Evolutionary conservation across 306 rosid genomes (phyloP), one percentile per base, ranked within the genome.

Genomic region (Dalbergia oliveri): DNA sequence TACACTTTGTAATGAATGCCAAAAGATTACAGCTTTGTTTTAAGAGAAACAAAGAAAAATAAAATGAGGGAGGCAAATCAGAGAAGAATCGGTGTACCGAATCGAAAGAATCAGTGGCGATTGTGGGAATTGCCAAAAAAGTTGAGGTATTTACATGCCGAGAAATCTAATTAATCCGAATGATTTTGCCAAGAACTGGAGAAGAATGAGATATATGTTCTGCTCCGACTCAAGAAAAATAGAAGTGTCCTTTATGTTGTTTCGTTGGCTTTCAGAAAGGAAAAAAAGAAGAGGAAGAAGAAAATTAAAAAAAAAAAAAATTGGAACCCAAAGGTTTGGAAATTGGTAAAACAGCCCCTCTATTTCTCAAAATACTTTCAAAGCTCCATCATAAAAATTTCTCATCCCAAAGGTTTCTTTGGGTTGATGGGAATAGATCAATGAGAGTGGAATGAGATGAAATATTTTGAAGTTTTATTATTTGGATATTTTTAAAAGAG

Each of bases 61-160:
- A 53, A 61, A 59, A 5, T 44, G 61, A 73, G 19, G 69, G 15
- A 16, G 2, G 11, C 54, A 23, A 21, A 35, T 3, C 16, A 86
- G 14, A 23, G 14, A 39, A 63, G 39, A 76, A 79, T 43, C 19
- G 43, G 34, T 26, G 65, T 83, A 89, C 92, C 92, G 59, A 86
- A 85, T 82, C 54, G 18, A 50, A 50, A n/a, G 18, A 66, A 15
- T 7, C 60, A 50, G 18, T 50, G 51, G 69, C 53, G 76, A 66
- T 19, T 83, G 33, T 71, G 79, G 37, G 47, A 74, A 79, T 56
- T 71, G 87, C 31, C 1, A 51, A 72, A 81, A 43, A 70, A 62
- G 76, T 33, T 63, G 66, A 76, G 75, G 61, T 57, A 71, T 81
- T 85, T 85, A 75, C 77, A 76, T 8, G 39, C 53, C 21, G 76